A percentile compares a stretch with the other conserved stretches of the same genome.
These are phyloP conservation scores for Solanum paucissectum DNA, from an alignment of 257 asterid species.

Conservation along the genomic window DNA sequence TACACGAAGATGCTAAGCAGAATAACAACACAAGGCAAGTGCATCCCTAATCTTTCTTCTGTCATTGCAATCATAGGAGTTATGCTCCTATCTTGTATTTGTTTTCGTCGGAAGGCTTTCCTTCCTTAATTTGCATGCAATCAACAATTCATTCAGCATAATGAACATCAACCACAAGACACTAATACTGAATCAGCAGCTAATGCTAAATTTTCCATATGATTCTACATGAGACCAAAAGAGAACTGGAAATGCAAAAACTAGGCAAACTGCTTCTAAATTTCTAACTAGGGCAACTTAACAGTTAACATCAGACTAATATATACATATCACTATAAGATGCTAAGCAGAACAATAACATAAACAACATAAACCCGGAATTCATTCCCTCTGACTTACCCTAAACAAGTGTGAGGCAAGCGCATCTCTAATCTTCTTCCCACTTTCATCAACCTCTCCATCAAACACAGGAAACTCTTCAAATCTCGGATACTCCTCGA, in stretches of 20 bases:
- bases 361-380: not conserved
- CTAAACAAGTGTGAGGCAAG: conserved; percentile 67
- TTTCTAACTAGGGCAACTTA: not conserved
- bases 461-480: conserved; percentile 31
- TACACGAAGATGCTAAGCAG: not conserved
- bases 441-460: conserved; percentile 54
- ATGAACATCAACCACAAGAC: not conserved
- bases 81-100: not conserved
- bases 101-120: not conserved
- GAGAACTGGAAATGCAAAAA: not conserved
- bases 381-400: conserved; percentile 41
- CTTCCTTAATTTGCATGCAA: not conserved
- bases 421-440: conserved; percentile 54
- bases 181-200: not conserved
- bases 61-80: not conserved
- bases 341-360: not conserved
- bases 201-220: not conserved
- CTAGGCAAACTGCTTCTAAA: not conserved
- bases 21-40: conserved; percentile 27
- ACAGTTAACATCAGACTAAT: not conserved
- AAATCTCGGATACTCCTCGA: conserved; percentile 16
- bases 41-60: conserved; percentile 40
- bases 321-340: not conserved
- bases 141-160: not conserved
- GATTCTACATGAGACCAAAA: not conserved